Percentiles rank a stretch among this genome's conserved stretches.
Conservation (phyloP, 2,329 filamentous ascomycete species). For the Fusarium vanettenii region DNA sequence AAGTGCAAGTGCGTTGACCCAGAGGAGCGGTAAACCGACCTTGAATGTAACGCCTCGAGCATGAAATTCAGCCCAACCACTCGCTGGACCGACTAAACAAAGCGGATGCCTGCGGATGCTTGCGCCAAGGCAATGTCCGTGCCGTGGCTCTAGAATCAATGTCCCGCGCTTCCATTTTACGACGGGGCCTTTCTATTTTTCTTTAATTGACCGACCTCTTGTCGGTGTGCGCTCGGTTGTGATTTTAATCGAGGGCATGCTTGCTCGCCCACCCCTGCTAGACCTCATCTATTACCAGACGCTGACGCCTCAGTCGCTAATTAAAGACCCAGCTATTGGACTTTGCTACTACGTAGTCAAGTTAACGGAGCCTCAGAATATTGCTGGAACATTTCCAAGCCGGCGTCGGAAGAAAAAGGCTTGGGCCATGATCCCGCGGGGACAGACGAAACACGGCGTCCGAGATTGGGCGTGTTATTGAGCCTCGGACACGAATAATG, state of each 20-base stretch:
- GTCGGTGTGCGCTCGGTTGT: conserved; percentile 29
- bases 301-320: conserved; percentile 30
- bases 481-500: conserved; percentile 11
- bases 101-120: conserved; percentile 4
- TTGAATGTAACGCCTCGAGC: conserved; percentile 11
- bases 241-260: conserved; percentile 30
- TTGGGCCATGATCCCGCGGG: background rate
- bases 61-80: conserved; percentile 19
- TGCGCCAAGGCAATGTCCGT: conserved; percentile 22
- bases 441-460: background rate
- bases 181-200: conserved; percentile 22
- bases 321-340: conserved; percentile 11
- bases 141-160: conserved; percentile 34
- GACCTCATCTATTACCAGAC: conserved; percentile 1
- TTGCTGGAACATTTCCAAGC: conserved; percentile 20
- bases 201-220: conserved; percentile 14
- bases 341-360: background rate
- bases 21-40: conserved; percentile 32
- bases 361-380: conserved; percentile 1
- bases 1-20: conserved; percentile 16
- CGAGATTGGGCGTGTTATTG: conserved; percentile 14
- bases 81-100: background rate
- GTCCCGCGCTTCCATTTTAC: conserved; percentile 25
- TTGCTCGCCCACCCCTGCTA: conserved; percentile 5
- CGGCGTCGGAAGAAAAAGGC: background rate